These are phyloP conservation scores for Paramecium bursaria DNA, from an alignment of 73 alveolate genomes.

Conservation along the genomic window DNA sequence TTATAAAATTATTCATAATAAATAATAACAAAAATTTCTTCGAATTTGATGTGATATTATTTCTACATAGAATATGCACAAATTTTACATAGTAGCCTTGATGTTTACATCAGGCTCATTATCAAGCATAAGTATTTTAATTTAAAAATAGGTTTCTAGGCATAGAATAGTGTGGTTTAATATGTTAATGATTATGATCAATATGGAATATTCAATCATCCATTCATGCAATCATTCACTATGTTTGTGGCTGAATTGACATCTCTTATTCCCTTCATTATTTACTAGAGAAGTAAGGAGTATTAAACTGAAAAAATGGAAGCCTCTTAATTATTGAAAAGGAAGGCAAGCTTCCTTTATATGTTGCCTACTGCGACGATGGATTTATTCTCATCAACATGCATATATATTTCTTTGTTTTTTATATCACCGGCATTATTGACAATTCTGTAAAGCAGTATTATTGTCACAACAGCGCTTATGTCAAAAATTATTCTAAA, in stretches of 20 bases:
- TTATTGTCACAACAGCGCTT: constrained; percentile 50
- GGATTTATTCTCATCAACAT: constrained; percentile 25
- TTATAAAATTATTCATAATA: too few relatives aligned
- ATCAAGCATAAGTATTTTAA: constrained; percentile 9
- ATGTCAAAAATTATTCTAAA: constrained; percentile 50
- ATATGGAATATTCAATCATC: constrained; percentile 63
- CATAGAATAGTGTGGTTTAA: constrained; percentile 1
- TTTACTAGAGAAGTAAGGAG: constrained; percentile 10
- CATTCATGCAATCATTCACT: constrained; percentile 50
- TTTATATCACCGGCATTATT: constrained; percentile 44
- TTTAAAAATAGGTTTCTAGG: constrained; percentile 6
- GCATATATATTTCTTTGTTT: constrained; percentile 32
- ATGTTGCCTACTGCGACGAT: constrained; percentile 21
- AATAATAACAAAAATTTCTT: too few relatives aligned
- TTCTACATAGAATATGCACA: too few relatives aligned
- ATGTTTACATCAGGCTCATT: constrained; percentile 22
- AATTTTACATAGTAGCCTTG: too few relatives aligned
- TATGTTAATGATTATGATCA: constrained; percentile 12
- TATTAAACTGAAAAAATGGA: constrained; percentile 32
- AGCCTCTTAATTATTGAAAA: neutral
- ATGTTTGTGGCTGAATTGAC: constrained; percentile 60
- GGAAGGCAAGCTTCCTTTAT: neutral
- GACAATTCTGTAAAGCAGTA: constrained; percentile 55
- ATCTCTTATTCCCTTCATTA: neutral
- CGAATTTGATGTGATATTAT: too few relatives aligned